Percentiles rank a stretch among this genome's conserved stretches.
Conservation (phyloP, 495 filamentous ascomycete species). For the Trypethelium eluteriae region DNA sequence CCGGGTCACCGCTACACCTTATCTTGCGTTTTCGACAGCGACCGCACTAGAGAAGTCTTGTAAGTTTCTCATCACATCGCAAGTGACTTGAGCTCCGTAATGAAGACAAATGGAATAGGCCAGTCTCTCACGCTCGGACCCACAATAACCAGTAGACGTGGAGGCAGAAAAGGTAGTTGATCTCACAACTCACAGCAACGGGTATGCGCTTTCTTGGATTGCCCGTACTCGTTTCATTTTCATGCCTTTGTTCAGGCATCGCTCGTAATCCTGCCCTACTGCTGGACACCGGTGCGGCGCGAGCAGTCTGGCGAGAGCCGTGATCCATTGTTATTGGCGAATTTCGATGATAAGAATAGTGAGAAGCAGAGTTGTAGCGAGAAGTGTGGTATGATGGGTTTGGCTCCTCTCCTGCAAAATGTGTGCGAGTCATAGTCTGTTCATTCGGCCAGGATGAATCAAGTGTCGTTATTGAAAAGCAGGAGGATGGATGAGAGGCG, state of each 20-base stretch:
- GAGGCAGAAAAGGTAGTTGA: background rate
- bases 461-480: background rate
- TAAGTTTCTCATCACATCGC: slow-evolving; percentile 9
- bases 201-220: slow-evolving; percentile 22
- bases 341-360: slow-evolving; percentile 8
- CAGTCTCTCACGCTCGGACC: background rate
- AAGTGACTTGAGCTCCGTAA: background rate
- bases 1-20: slow-evolving; percentile 82
- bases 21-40: slow-evolving; percentile 94
- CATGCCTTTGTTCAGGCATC: slow-evolving; percentile 18
- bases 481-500: background rate
- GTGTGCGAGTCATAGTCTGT: background rate
- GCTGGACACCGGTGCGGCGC: slow-evolving; percentile 17
- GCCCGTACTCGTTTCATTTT: slow-evolving; percentile 7
- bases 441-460: background rate
- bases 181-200: slow-evolving; percentile 21
- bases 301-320: slow-evolving; percentile 15
- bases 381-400: background rate
- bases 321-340: slow-evolving; percentile 4
- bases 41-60: slow-evolving; percentile 55
- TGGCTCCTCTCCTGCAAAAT: background rate
- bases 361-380: slow-evolving; percentile 13
- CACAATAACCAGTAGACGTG: background rate
- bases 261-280: slow-evolving; percentile 10
- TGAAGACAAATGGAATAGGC: background rate